phyloP scores from a whole-genome alignment of 176 grass and related monocot species.

The Poa pratensis region DNA sequence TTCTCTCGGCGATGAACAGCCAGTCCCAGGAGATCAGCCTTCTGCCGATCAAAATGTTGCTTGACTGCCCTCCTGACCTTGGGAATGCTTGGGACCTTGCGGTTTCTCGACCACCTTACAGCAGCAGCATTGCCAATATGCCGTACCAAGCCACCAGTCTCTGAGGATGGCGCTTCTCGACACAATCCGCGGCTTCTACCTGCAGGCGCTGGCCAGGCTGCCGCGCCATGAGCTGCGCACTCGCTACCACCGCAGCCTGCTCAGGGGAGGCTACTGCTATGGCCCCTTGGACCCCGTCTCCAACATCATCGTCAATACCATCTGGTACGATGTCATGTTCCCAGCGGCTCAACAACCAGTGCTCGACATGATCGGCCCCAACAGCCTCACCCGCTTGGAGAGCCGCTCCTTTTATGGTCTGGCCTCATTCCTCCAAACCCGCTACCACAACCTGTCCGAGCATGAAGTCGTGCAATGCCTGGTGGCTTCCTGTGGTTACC shows the following conservation, averaged over 20 bases:
- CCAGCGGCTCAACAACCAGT: background rate
- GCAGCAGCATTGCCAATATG: background rate
- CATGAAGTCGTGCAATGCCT: constrained; percentile 10
- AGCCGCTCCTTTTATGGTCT: constrained; percentile 23
- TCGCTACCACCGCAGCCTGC: constrained; percentile 42
- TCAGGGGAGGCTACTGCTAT: constrained; percentile 36
- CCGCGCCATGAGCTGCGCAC: constrained; percentile 1
- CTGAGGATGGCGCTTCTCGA: constrained; percentile 35
- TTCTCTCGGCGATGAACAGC: background rate
- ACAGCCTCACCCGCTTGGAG: background rate
- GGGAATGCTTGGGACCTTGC: constrained; percentile 14
- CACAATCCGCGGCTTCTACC: constrained; percentile 30
- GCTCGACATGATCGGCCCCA: constrained; percentile 8
- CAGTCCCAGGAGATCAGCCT: background rate
- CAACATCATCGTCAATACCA: constrained; percentile 24
- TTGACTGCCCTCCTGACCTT: background rate
- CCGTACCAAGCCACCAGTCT: constrained; percentile 20
- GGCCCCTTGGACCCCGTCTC: constrained; percentile 39
- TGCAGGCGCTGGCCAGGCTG: constrained; percentile 29
- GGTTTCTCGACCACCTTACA: background rate
- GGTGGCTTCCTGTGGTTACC: background rate
- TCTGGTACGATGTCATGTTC: constrained; percentile 21
- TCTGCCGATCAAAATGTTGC: background rate
- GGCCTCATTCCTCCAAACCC: background rate
- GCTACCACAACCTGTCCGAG: background rate